These are phyloP conservation scores for Juglanconis sp. DNA, from an alignment of 2,329 filamentous ascomycete species.

Conservation along the genomic window DNA sequence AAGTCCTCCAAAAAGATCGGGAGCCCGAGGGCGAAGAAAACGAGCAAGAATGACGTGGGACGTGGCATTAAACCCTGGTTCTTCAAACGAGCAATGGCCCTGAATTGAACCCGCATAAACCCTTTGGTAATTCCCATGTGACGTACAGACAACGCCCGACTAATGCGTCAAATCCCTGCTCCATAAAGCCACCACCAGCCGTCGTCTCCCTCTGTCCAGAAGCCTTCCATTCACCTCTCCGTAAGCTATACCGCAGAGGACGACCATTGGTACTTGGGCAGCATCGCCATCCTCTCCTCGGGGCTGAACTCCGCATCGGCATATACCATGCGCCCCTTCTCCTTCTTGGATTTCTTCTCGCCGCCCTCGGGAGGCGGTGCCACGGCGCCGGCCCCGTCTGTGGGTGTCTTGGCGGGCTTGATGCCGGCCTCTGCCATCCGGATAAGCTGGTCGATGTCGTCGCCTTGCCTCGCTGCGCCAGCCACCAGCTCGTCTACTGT, in stretches of 20 bases:
- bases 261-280: slow-evolving; percentile 68
- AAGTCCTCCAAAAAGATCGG: too few species aligned
- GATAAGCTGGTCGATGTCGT: slow-evolving; percentile 65
- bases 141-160: too few species aligned
- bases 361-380: slow-evolving; percentile 36
- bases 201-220: too few species aligned
- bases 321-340: slow-evolving; percentile 69
- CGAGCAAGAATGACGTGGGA: too few species aligned
- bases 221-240: too few species aligned
- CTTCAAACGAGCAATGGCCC: too few species aligned
- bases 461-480: slow-evolving; percentile 43
- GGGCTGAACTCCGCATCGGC: slow-evolving; percentile 76
- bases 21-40: too few species aligned
- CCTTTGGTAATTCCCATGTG: too few species aligned
- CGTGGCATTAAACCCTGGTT: too few species aligned
- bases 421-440: slow-evolving; percentile 62
- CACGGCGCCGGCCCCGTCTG: slow-evolving; percentile 20
- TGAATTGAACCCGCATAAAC: too few species aligned
- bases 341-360: slow-evolving; percentile 67
- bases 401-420: slow-evolving; percentile 38
- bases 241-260: neutral
- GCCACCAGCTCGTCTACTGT: slow-evolving; percentile 47
- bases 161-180: too few species aligned
- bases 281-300: slow-evolving; percentile 82
- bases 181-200: too few species aligned